Evolutionary conservation across 83 land plant species (phyloP).

Genomic region (Diphasiastrum complanatum): DNA sequence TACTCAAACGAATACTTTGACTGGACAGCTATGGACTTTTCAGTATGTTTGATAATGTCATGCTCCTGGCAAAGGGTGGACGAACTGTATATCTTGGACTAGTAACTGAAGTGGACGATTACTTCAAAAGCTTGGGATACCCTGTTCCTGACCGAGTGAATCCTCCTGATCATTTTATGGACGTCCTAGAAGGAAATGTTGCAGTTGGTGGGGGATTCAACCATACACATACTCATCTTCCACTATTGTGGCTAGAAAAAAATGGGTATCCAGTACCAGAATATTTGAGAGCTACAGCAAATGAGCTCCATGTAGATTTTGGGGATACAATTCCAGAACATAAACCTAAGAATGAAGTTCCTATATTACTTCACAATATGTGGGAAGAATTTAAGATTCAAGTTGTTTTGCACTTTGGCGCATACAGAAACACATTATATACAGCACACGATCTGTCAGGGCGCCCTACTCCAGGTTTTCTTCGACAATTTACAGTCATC

Average conservation of each 20-base stretch:
- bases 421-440: conserved; percentile 1
- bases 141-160: conserved; percentile 90
- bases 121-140: conserved; percentile 68
- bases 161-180: conserved; percentile 94
- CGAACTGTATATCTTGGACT: conserved; percentile 82
- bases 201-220: conserved; percentile 37
- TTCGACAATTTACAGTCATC: conserved; percentile 10
- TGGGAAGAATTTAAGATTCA: conserved; percentile 19
- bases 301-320: conserved; percentile 9
- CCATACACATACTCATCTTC: conserved; percentile 48
- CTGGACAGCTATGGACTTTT: conserved; percentile 74
- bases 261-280: conserved; percentile 67
- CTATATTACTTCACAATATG: conserved; percentile 6
- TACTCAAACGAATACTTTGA: neutral
- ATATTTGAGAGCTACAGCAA: conserved; percentile 39
- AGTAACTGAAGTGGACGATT: conserved; percentile 71
- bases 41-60: conserved; percentile 85
- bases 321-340: neutral
- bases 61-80: conserved; percentile 96
- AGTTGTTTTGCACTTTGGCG: conserved; percentile 12
- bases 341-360: neutral
- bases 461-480: conserved; percentile 17
- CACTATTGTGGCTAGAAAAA: conserved; percentile 82
- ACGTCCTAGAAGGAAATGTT: conserved; percentile 77
- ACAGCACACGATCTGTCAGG: conserved; percentile 11